Evolutionary conservation across 192 early-diverging fungal species (phyloP).

Genomic region (Jimgerdemannia flammicorona): DNA sequence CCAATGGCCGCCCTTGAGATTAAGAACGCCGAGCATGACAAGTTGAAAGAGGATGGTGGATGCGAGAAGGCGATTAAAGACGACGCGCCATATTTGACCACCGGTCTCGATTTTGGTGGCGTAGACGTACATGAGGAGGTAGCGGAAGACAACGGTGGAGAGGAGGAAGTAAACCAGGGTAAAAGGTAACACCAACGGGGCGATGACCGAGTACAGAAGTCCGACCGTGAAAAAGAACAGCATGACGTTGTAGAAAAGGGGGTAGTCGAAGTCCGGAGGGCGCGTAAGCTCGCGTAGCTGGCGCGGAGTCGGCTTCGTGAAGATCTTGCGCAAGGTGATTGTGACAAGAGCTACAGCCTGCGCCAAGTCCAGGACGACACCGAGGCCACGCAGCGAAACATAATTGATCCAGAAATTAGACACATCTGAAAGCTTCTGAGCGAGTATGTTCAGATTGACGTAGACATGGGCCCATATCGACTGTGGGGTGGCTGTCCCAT

Average conservation of each 20-base stretch:
- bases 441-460: conserved; percentile 7
- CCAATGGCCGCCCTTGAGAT: conserved; percentile 35
- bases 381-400: conserved; percentile 60
- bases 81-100: conserved; percentile 66
- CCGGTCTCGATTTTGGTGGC: conserved; percentile 66
- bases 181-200: conserved; percentile 66
- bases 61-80: conserved; percentile 64
- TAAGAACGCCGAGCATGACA: conserved; percentile 59
- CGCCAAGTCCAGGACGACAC: conserved; percentile 64
- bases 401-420: conserved; percentile 77
- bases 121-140: conserved; percentile 75
- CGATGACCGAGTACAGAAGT: conserved; percentile 66
- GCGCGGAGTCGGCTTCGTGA: conserved; percentile 61
- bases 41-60: conserved; percentile 67
- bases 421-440: conserved; percentile 35
- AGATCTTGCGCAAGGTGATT: conserved; percentile 49
- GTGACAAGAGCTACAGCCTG: conserved; percentile 57
- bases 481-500: not conserved
- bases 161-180: conserved; percentile 58
- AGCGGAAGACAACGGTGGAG: conserved; percentile 67
- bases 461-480: not conserved
- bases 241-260: conserved; percentile 62
- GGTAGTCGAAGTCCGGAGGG: conserved; percentile 70
- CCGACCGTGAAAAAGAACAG: conserved; percentile 71
- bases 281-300: conserved; percentile 61